Evolutionary conservation across 192 early-diverging fungal species (phyloP), one percentile per base, ranked within the genome.

Genomic region (Rhizophagus prolifer): DNA sequence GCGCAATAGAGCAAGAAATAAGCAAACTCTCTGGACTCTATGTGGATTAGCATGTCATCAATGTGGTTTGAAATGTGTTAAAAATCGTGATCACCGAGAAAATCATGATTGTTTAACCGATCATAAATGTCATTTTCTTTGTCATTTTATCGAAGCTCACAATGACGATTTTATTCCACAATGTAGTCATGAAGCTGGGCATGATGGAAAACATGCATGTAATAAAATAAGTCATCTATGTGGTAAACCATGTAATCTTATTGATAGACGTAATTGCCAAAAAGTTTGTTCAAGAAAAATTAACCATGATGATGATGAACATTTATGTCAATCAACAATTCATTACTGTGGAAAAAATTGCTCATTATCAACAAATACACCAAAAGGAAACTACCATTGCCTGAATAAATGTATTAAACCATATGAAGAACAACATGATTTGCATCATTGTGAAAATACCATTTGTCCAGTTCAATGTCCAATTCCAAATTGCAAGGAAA

Each of bases 301-400:
- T 28, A 70, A 21, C 1, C 78, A 79, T 79, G 46, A 73, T 7
- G 47, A 78, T 41, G 61, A 58, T 13, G 21, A 46, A 21, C 78
- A 79, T 47, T 23, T 72, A 58, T 79, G 78, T 54, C 38, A 63
- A 50, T 34, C 78, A 34, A 71, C 21, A 4, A 30, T 28, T 46
- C 78, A 79, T 72, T 73, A 79, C 61, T 79, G 78, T 26, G 78
- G 78, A 31, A 36, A 34, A 31, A 61, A 70, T 23, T 79, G 78
- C 60, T 79, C 78, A n/a, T 28, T 79, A 23, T 26, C 7, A 46
- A 34, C 68, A 3, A 41, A 58, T 12, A 70, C 68, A 9, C 44
- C n/a, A 34, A 70, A 69, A 23, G 72, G 59, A 4, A 21, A 31
- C 25, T 74, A 74, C 44, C 2, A 62, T 62, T 74, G 72, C 44